Evolutionary conservation across 306 rosid species (phyloP).

Genomic region (Inga oerstediana): DNA sequence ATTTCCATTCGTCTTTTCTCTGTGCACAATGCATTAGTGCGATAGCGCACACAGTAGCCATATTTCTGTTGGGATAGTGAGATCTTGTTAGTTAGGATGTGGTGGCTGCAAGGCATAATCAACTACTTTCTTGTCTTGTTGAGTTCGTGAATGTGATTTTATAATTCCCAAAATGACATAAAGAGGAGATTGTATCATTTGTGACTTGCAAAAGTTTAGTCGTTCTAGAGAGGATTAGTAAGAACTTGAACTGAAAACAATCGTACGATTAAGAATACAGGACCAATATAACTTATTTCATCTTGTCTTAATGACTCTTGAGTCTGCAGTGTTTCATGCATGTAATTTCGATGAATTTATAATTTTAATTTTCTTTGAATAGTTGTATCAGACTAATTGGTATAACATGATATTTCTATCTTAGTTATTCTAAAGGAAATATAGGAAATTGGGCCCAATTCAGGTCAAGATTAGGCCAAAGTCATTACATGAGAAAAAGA

Average conservation of each 20-base stretch:
- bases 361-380: too few relatives aligned
- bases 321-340: neutral
- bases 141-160: neutral
- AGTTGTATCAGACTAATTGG: too few relatives aligned
- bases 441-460: too few relatives aligned
- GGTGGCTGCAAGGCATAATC: neutral
- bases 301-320: neutral
- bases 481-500: too few relatives aligned
- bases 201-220: neutral
- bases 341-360: neutral
- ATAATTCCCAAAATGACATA: neutral
- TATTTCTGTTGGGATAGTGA: neutral
- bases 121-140: neutral
- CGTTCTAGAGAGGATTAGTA: neutral
- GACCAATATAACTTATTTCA: neutral
- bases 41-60: rapidly evolving
- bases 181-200: neutral
- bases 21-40: neutral
- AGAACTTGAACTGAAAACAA: neutral
- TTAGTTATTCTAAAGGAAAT: too few relatives aligned
- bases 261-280: neutral
- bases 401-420: too few relatives aligned
- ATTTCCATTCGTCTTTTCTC: neutral
- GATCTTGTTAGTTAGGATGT: neutral
- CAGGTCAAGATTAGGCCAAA: too few relatives aligned